Conservation (phyloP, 1,284 basidiomycete species). For the Pterulicium gracile region DNA sequence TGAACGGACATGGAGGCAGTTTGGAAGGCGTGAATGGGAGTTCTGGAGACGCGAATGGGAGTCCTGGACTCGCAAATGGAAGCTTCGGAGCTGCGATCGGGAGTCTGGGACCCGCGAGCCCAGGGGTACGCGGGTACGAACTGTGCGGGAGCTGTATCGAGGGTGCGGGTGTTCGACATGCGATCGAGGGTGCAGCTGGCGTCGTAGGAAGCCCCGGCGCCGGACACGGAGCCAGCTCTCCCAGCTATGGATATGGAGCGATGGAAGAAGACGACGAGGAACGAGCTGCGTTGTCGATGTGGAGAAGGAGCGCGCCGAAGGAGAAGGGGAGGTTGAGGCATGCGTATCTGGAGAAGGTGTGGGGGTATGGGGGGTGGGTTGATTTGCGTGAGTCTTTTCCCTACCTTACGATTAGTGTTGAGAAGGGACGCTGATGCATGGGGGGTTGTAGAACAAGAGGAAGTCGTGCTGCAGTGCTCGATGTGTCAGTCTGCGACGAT, state of each 20-base stretch:
- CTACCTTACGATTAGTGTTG: neutral
- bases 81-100: neutral
- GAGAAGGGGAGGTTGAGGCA: constrained; percentile 67
- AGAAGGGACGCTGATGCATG: neutral
- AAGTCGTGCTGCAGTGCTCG: constrained; percentile 56
- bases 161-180: constrained; percentile 65
- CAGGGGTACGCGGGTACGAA: constrained; percentile 56
- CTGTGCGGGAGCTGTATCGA: constrained; percentile 75
- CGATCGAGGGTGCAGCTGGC: constrained; percentile 48
- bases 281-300: constrained; percentile 35
- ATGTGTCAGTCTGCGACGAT: constrained; percentile 59
- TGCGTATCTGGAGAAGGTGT: constrained; percentile 76
- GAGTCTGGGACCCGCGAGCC: constrained; percentile 12
- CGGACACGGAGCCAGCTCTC: too few relatives aligned
- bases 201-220: neutral
- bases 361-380: constrained; percentile 74
- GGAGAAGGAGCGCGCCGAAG: constrained; percentile 54
- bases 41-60: too few relatives aligned
- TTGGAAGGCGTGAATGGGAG: too few relatives aligned
- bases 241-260: too few relatives aligned
- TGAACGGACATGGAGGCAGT: too few relatives aligned
- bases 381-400: constrained; percentile 59
- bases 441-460: constrained; percentile 49
- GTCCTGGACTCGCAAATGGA: too few relatives aligned
- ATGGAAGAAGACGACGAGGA: constrained; percentile 39